A percentile compares a stretch with the other conserved stretches of the same genome.
These are phyloP conservation scores for Eimeria acervulina DNA, from an alignment of 169 alveolate species.

Conservation along the genomic window DNA sequence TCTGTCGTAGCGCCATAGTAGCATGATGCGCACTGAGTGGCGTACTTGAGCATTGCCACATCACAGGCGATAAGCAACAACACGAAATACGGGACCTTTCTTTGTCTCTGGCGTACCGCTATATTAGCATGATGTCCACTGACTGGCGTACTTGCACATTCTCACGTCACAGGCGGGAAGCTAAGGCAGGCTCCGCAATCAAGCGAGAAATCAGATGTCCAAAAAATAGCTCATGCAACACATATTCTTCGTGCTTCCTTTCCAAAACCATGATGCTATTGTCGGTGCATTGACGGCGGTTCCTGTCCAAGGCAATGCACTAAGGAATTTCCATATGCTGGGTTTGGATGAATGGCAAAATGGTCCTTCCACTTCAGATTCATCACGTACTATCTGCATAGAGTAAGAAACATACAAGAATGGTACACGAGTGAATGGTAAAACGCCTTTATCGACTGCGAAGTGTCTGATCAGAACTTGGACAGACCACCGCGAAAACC, in stretches of 20 bases:
- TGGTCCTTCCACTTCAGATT: background rate
- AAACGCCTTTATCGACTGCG: background rate
- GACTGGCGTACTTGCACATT: background rate
- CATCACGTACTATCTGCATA: background rate
- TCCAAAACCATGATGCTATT: background rate
- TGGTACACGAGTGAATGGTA: background rate
- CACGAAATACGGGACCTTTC: no score
- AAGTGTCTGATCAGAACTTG: background rate
- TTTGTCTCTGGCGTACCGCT: no score
- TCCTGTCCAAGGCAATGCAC: background rate
- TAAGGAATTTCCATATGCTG: background rate
- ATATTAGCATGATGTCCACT: background rate
- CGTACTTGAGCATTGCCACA: no score
- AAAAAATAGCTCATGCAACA: background rate
- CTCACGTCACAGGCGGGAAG: background rate
- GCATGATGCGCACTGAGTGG: no score
- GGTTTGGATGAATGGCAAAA: background rate
- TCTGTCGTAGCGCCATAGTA: background rate
- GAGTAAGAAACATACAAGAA: background rate
- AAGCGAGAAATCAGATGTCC: background rate
- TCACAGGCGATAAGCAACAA: no score
- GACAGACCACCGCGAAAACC: background rate
- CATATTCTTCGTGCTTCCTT: background rate
- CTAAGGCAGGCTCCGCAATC: background rate
- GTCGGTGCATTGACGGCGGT: background rate